Conservation (phyloP, 345 rosid species). For the Citrus reticulata region DNA sequence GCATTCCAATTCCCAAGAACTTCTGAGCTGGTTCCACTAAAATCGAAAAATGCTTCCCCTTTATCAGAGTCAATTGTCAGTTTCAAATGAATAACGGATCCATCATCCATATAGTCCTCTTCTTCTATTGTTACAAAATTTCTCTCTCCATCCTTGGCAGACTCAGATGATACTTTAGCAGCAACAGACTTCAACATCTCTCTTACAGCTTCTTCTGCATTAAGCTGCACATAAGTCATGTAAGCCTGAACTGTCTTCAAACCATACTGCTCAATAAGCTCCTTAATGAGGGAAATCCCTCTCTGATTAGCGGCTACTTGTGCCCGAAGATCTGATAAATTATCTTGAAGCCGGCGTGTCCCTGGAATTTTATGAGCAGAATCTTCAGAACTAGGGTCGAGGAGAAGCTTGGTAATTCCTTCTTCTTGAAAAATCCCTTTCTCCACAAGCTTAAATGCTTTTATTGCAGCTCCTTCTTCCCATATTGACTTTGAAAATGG, state of each 20-base stretch:
- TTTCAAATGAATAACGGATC: slow-evolving; percentile 71
- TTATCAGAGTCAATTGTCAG: slow-evolving; percentile 60
- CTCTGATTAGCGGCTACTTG: slow-evolving; percentile 98
- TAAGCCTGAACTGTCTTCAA: slow-evolving; percentile 85
- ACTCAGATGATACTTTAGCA: slow-evolving; percentile 40
- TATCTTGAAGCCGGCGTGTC: slow-evolving; percentile 84
- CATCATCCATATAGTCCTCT: slow-evolving; percentile 96
- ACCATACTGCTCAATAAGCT: slow-evolving; percentile 83
- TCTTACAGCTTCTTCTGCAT: slow-evolving; percentile 93
- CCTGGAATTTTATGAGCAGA: slow-evolving; percentile 60
- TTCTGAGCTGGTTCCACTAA: slow-evolving; percentile 86
- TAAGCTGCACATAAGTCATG: slow-evolving; percentile 85
- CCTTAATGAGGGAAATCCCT: slow-evolving; percentile 82
- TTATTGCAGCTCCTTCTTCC: slow-evolving; percentile 98
- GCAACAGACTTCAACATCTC: slow-evolving; percentile 95
- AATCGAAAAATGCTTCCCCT: slow-evolving; percentile 90
- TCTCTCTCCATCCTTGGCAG: slow-evolving; percentile 21
- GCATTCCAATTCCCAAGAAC: slow-evolving; percentile 98
- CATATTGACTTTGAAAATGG: slow-evolving; percentile 93
- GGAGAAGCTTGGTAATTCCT: slow-evolving; percentile 74
- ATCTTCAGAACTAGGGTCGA: slow-evolving; percentile 55
- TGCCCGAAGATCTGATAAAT: slow-evolving; percentile 89
- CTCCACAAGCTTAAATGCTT: slow-evolving; percentile 89
- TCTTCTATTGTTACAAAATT: slow-evolving; percentile 56
- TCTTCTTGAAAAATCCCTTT: slow-evolving; percentile 86